Evolutionary conservation across 176 grass and related monocot species (phyloP).

Genomic region (Aegilops speltoides): DNA sequence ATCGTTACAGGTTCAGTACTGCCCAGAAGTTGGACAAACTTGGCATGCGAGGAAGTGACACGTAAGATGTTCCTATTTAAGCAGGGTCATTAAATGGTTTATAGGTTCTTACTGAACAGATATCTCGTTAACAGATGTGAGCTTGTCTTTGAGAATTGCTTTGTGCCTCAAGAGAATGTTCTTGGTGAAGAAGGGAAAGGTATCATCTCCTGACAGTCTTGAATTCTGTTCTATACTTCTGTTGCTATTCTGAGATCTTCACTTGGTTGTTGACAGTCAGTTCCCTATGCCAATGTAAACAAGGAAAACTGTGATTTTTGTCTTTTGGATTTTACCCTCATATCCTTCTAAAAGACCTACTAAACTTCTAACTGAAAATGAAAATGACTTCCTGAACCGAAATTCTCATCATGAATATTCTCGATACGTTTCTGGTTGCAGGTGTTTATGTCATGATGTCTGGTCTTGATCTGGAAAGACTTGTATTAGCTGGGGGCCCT

Average conservation of each 20-base stretch:
- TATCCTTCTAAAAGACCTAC: not conserved
- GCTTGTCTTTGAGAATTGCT: slow-evolving; percentile 99
- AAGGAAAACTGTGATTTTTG: not conserved
- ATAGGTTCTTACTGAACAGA: not conserved
- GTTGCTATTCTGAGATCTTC: not conserved
- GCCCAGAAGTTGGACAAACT: slow-evolving; percentile 98
- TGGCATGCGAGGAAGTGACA: slow-evolving; percentile 96
- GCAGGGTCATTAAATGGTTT: not conserved
- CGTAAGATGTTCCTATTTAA: slow-evolving; percentile 57
- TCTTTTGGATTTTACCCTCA: not conserved
- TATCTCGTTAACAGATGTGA: slow-evolving; percentile 66
- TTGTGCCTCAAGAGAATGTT: slow-evolving; percentile 88
- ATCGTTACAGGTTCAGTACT: slow-evolving; percentile 76
- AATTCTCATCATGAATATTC: slow-evolving; percentile 6
- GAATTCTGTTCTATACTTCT: not conserved
- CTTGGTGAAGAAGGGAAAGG: slow-evolving; percentile 94
- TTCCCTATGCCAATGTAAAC: not conserved
- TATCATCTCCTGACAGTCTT: slow-evolving; percentile 25
- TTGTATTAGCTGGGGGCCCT: slow-evolving; percentile 85
- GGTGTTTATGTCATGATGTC: slow-evolving; percentile 99
- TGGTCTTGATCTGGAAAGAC: slow-evolving; percentile 93
- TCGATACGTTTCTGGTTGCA: slow-evolving; percentile 33
- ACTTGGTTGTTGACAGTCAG: slow-evolving; percentile 10
- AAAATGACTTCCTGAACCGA: not conserved
- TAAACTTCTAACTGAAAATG: not conserved